Conservation (phyloP, 1,139 yeast genomes). For the Diutina catenulata region DNA sequence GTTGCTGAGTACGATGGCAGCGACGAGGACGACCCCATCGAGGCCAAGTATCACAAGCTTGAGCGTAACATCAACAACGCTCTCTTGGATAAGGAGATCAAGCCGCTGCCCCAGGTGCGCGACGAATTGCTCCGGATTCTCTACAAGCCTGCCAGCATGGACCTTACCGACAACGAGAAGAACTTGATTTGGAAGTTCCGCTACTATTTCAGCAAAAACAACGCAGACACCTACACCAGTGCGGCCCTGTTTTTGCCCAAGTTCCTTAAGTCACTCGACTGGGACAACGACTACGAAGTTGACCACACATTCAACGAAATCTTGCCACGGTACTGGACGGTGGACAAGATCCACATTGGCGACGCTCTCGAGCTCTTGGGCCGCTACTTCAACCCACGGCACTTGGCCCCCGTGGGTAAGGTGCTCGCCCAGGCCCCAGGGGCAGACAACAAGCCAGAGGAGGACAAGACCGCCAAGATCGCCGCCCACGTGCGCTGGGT, state of each 20-base stretch:
- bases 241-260: constrained; percentile 57
- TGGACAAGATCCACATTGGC: constrained; percentile 74
- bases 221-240: constrained; percentile 14
- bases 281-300: constrained; percentile 78
- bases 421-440: constrained; percentile 7
- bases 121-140: constrained; percentile 62
- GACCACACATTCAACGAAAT: constrained; percentile 59
- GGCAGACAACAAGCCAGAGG: constrained; percentile 16
- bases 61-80: constrained; percentile 72
- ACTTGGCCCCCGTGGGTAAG: constrained; percentile 14
- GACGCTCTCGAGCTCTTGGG: constrained; percentile 87
- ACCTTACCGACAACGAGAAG: constrained; percentile 71
- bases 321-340: constrained; percentile 33
- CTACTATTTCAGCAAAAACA: constrained; percentile 66
- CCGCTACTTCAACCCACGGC: constrained; percentile 43
- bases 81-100: constrained; percentile 69
- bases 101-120: constrained; percentile 78
- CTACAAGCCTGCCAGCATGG: constrained; percentile 73
- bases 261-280: constrained; percentile 74
- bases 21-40: constrained; percentile 54
- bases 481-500: constrained; percentile 29
- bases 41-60: constrained; percentile 69
- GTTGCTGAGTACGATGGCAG: too few relatives aligned
- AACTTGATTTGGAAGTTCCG: constrained; percentile 88
- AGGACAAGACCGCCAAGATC: constrained; percentile 20